Base-by-base conservation (phyloP, 2,329 filamentous ascomycete species). In the Herpotrichia juniperi region DNA sequence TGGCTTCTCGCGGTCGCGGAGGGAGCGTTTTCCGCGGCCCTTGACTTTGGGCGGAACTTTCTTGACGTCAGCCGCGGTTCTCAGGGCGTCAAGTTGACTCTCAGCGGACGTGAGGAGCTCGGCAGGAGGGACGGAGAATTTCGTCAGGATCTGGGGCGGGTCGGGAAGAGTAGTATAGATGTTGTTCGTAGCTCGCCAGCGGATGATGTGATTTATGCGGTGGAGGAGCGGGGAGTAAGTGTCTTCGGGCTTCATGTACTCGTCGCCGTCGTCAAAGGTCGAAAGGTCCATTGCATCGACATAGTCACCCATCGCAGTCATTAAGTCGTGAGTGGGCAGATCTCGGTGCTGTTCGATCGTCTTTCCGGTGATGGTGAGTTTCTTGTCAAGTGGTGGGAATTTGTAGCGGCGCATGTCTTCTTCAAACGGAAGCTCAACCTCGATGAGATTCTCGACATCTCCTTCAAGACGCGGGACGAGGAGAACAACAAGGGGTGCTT, bases 221-320 rank as follows among this genome's bases (percentile, higher is more conserved):
- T 97, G 93, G n/a, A 97, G 82, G 4, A 89, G 77, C 3, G 93
- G 92, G 21, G 91, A 92, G 71, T 86, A 97, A 1, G 87, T 87
- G 30, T 96, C 91, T 34, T 96, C 90, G 42, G 93, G 83, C 0
- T 87, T 79, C 35, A 89, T 86, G 54, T 90, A 93, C 66, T 97
- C 91, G 9, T 84, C 73, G 11, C 69, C 90, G 37, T 93, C 83
- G 40, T 94, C 90, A 64, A 88, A 86, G 0, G 73, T 80, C 1
- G 88, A 88, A 2, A 99, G 78, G 64, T 97, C 93, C 93, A 99
- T 96, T 7, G 85, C 86, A 69, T 97, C 91, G 7, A 99, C 91
- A 62, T 93, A 97, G 57, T 91, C 86, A 69, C 87, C 88, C 93
- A 99, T 97, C 1, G 91, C 88, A 43, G 87, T 78, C 48, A 85